These are phyloP conservation scores for Sporothrix inflata DNA, from an alignment of 2,329 filamentous ascomycete genomes.

Conservation along the genomic window DNA sequence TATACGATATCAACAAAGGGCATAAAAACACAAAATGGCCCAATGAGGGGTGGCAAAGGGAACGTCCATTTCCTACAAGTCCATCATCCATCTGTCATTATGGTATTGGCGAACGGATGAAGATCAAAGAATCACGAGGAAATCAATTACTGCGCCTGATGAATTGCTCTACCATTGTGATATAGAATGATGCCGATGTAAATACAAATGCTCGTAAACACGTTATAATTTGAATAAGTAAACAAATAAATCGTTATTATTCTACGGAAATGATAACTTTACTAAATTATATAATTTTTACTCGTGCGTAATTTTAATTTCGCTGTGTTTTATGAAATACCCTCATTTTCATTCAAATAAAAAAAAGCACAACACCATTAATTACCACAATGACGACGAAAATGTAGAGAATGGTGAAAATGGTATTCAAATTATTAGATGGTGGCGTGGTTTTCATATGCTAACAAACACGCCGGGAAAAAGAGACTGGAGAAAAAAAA, in stretches of 20 bases:
- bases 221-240: too few species aligned
- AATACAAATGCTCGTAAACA: too few species aligned
- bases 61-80: neutral
- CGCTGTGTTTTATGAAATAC: too few species aligned
- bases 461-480: neutral
- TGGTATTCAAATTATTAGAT: slow-evolving; percentile 16
- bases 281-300: too few species aligned
- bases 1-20: neutral
- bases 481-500: neutral
- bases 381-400: neutral
- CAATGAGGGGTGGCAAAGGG: neutral
- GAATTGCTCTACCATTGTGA: neutral
- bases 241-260: too few species aligned
- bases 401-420: neutral
- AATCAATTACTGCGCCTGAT: neutral
- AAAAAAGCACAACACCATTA: neutral
- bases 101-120: neutral
- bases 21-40: neutral
- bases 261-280: too few species aligned
- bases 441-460: neutral
- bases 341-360: too few species aligned
- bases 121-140: slow-evolving; percentile 1
- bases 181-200: too few species aligned
- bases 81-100: neutral
- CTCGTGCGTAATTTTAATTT: too few species aligned